phyloP scores from a whole-genome alignment of 768 basidiomycete species.

The Suillus ampliporus region DNA sequence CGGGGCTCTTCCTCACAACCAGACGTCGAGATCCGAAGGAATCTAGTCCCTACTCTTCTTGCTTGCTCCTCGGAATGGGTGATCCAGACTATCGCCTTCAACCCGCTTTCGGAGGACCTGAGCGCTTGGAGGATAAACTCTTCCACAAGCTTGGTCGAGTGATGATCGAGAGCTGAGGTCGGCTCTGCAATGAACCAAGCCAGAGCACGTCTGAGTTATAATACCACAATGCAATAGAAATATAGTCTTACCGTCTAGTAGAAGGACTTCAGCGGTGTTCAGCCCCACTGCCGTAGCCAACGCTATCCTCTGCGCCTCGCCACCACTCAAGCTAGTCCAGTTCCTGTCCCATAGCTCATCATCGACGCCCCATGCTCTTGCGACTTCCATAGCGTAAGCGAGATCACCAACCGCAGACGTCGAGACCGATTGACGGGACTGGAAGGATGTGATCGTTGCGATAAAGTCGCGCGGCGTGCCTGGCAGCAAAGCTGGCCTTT shows the following conservation, averaged over 20 bases:
- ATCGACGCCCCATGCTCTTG: constrained; percentile 70
- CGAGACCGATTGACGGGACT: constrained; percentile 42
- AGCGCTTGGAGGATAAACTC: constrained; percentile 58
- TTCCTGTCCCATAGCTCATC: constrained; percentile 74
- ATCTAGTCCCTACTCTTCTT: constrained; percentile 72
- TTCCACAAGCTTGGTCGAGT: constrained; percentile 71
- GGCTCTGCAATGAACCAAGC: constrained; percentile 61
- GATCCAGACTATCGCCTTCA: constrained; percentile 86
- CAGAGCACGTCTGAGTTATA: not conserved
- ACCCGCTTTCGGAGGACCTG: constrained; percentile 47
- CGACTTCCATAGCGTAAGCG: constrained; percentile 57
- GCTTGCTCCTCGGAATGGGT: constrained; percentile 88
- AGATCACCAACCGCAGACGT: constrained; percentile 28
- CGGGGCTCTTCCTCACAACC: constrained; percentile 48
- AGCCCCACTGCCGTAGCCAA: constrained; percentile 77
- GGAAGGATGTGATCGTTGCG: constrained; percentile 56
- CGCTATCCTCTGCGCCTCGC: constrained; percentile 85
- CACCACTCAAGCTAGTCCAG: constrained; percentile 85
- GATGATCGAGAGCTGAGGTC: constrained; percentile 84
- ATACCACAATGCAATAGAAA: not conserved
- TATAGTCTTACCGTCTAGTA: constrained; percentile 71
- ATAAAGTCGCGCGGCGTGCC: constrained; percentile 82
- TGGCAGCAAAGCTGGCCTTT: constrained; percentile 85
- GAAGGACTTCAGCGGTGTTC: constrained; percentile 75
- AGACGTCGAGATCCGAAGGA: constrained; percentile 53